Percentiles rank a stretch among this genome's conserved stretches.
phyloP scores from a whole-genome alignment of 2,329 filamentous ascomycete genomes.

The Lachnellula willkommii region DNA sequence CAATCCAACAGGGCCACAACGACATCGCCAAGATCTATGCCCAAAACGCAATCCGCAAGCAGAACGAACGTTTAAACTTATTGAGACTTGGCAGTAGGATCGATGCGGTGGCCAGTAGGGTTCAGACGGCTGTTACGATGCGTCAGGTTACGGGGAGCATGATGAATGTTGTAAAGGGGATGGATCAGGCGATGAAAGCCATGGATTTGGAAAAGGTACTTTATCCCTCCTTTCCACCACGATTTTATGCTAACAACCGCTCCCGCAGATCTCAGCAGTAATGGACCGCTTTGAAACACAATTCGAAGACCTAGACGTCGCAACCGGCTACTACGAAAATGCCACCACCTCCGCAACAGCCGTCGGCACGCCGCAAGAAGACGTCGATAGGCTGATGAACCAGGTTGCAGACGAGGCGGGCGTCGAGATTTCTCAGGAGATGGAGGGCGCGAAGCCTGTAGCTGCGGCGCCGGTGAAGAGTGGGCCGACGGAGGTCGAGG shows the following conservation, averaged over 20 bases:
- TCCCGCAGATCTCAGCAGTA: slow-evolving; percentile 51
- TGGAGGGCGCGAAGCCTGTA: slow-evolving; percentile 53
- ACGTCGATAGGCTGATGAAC: slow-evolving; percentile 78
- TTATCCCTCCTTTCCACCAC: background rate
- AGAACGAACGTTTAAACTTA: slow-evolving; percentile 57
- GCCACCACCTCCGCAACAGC: slow-evolving; percentile 75
- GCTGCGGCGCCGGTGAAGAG: slow-evolving; percentile 52
- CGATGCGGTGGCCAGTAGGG: slow-evolving; percentile 53
- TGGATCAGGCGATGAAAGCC: slow-evolving; percentile 57
- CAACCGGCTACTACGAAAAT: slow-evolving; percentile 62
- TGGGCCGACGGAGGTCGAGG: slow-evolving; percentile 70
- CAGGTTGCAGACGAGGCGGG: slow-evolving; percentile 86
- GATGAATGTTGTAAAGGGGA: slow-evolving; percentile 56
- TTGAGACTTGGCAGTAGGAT: slow-evolving; percentile 52
- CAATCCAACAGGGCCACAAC: slow-evolving; percentile 53
- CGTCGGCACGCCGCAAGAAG: slow-evolving; percentile 70
- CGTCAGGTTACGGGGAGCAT: slow-evolving; percentile 55
- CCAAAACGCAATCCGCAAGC: slow-evolving; percentile 58
- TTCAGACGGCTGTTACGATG: slow-evolving; percentile 62
- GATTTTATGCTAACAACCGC: background rate
- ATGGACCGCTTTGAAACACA: slow-evolving; percentile 62
- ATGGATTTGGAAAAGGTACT: slow-evolving; percentile 58
- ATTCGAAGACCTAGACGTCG: slow-evolving; percentile 46
- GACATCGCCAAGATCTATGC: slow-evolving; percentile 61
- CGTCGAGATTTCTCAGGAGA: slow-evolving; percentile 72